Conservation (phyloP, 2,329 filamentous ascomycete species). For the Hypoxylon sp. region DNA sequence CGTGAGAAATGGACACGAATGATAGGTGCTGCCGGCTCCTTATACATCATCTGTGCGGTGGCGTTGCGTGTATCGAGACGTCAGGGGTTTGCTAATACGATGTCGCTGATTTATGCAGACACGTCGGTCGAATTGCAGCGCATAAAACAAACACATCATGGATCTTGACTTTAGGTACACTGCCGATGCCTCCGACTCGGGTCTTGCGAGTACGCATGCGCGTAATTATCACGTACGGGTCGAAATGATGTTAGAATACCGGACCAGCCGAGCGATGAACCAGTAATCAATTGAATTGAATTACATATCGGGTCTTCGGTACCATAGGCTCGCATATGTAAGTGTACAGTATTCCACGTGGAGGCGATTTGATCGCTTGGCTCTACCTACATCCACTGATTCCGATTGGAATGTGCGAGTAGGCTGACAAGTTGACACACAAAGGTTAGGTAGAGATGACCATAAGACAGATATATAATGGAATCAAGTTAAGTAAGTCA, state of each 20-base stretch:
- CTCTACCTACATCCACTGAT: not conserved
- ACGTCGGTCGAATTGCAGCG: slow-evolving; percentile 11
- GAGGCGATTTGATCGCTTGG: slow-evolving; percentile 4
- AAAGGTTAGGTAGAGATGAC: too few species aligned
- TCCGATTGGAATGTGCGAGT: not conserved
- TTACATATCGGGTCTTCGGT: slow-evolving; percentile 14
- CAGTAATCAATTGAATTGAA: slow-evolving; percentile 7
- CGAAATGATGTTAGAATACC: not conserved
- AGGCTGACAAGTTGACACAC: too few species aligned
- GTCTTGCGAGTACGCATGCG: not conserved
- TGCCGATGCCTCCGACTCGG: not conserved
- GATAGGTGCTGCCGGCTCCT: slow-evolving; percentile 9
- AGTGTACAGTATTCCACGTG: slow-evolving; percentile 12
- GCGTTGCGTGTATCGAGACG: slow-evolving; percentile 22
- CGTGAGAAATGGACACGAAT: slow-evolving; percentile 10
- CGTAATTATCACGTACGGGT: not conserved
- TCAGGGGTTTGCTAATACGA: slow-evolving; percentile 2
- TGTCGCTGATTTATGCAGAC: slow-evolving; percentile 28
- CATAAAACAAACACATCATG: too few species aligned
- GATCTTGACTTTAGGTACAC: too few species aligned
- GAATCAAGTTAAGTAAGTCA: not conserved
- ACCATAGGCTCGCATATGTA: slow-evolving; percentile 3
- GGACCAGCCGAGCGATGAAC: slow-evolving; percentile 9
- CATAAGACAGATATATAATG: not conserved
- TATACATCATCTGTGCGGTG: slow-evolving; percentile 34